These are phyloP conservation scores for Rosa hybrid DNA, from an alignment of 331 rosid genomes.

Conservation along the genomic window DNA sequence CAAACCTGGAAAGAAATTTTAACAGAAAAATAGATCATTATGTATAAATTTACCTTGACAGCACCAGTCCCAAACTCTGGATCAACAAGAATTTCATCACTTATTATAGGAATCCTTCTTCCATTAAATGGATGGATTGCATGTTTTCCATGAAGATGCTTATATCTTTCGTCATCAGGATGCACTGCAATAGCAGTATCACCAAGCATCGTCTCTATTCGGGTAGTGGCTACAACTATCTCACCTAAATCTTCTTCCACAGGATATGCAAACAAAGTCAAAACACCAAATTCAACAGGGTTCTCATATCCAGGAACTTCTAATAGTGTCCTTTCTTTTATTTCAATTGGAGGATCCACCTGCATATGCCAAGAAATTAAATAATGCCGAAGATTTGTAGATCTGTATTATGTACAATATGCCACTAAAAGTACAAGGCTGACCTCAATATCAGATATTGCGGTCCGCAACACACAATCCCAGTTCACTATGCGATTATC, in stretches of 20 bases:
- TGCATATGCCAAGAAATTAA: slow-evolving; percentile 31
- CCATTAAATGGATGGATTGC: slow-evolving; percentile 88
- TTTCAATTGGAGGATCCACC: slow-evolving; percentile 73
- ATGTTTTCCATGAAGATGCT: slow-evolving; percentile 73
- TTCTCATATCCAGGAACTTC: slow-evolving; percentile 82
- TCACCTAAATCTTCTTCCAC: slow-evolving; percentile 79
- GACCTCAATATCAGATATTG: slow-evolving; percentile 96
- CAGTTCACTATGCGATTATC: slow-evolving; percentile 87
- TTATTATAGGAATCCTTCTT: slow-evolving; percentile 70
- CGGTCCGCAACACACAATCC: slow-evolving; percentile 89
- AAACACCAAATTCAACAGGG: slow-evolving; percentile 83
- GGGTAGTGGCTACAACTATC: slow-evolving; percentile 88
- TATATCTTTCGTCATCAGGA: slow-evolving; percentile 70
- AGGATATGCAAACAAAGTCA: slow-evolving; percentile 82
- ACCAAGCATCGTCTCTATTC: slow-evolving; percentile 96
- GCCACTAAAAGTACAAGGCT: slow-evolving; percentile 18
- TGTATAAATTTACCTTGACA: slow-evolving; percentile 65
- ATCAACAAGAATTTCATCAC: slow-evolving; percentile 88
- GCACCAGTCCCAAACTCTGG: slow-evolving; percentile 87
- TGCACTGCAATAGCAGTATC: slow-evolving; percentile 92
- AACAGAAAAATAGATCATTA: too few relatives aligned
- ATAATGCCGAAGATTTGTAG: slow-evolving; percentile 12
- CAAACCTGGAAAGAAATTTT: slow-evolving; percentile 12
- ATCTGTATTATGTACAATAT: background rate
- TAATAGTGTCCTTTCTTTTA: slow-evolving; percentile 63